A percentile compares a stretch with the other conserved stretches of the same genome.
These are phyloP conservation scores for Viola pubescens DNA, from an alignment of 441 rosid genomes.

Conservation along the genomic window DNA sequence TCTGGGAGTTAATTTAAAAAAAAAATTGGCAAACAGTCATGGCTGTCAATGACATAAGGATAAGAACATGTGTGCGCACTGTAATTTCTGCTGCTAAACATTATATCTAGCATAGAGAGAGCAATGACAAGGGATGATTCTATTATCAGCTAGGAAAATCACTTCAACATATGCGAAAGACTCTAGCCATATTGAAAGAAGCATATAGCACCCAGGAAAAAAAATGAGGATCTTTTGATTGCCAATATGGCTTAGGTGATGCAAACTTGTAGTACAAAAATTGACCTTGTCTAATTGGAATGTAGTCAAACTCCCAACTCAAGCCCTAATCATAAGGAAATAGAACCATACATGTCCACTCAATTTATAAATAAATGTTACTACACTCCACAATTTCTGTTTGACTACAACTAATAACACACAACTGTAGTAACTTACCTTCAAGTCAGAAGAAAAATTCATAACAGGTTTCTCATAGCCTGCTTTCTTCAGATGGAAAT, in stretches of 20 bases:
- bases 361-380: neutral
- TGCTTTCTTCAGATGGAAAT: slow-evolving; percentile 90
- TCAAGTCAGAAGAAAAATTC: slow-evolving; percentile 87
- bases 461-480: slow-evolving; percentile 86
- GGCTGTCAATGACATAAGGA: too few relatives aligned
- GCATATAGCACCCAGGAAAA: neutral
- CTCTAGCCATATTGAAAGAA: neutral
- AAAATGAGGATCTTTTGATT: neutral
- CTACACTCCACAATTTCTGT: neutral
- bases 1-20: too few relatives aligned
- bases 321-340: slow-evolving; percentile 1
- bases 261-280: neutral
- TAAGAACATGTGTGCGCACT: too few relatives aligned
- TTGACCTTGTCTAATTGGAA: neutral
- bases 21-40: too few relatives aligned
- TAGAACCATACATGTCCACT: neutral
- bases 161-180: neutral
- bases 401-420: neutral
- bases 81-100: too few relatives aligned
- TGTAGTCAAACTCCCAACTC: neutral
- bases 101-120: too few relatives aligned
- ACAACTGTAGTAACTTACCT: slow-evolving; percentile 39
- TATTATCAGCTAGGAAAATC: neutral
- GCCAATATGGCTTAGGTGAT: neutral
- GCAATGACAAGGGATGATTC: too few relatives aligned